Conservation (phyloP, 306 rosid species). For the Citrullus amarus region DNA sequence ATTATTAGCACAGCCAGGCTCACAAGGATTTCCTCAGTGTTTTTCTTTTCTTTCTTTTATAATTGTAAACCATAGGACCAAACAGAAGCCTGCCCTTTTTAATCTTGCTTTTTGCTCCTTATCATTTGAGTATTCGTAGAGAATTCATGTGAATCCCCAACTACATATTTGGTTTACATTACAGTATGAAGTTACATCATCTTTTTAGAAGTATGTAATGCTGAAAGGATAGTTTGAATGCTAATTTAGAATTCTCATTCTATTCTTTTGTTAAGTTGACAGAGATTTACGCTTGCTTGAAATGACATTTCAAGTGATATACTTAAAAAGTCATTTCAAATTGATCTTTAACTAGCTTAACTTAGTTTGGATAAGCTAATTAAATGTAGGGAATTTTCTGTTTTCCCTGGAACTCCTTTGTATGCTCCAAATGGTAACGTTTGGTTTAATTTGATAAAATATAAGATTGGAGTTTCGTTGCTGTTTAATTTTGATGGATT, state of each 20-base stretch:
- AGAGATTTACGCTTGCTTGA: too few relatives aligned
- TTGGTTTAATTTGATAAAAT: neutral
- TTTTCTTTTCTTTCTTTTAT: neutral
- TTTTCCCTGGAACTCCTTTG: too few relatives aligned
- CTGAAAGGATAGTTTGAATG: neutral
- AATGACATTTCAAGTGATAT: too few relatives aligned
- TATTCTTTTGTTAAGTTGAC: too few relatives aligned
- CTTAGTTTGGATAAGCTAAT: too few relatives aligned
- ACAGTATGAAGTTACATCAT: neutral
- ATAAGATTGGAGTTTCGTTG: neutral
- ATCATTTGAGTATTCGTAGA: neutral
- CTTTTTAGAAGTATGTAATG: neutral
- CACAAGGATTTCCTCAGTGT: neutral
- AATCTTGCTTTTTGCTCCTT: neutral
- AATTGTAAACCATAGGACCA: neutral
- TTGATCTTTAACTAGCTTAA: neutral
- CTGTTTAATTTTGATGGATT: neutral
- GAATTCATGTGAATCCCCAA: neutral
- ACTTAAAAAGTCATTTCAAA: too few relatives aligned
- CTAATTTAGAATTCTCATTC: neutral
- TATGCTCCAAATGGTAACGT: too few relatives aligned
- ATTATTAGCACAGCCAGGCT: neutral
- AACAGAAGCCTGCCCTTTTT: neutral
- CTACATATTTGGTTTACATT: neutral
- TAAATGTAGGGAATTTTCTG: too few relatives aligned